Evolutionary conservation across 2,329 filamentous ascomycete species (phyloP).

Genomic region (Ophiostoma sp.): DNA sequence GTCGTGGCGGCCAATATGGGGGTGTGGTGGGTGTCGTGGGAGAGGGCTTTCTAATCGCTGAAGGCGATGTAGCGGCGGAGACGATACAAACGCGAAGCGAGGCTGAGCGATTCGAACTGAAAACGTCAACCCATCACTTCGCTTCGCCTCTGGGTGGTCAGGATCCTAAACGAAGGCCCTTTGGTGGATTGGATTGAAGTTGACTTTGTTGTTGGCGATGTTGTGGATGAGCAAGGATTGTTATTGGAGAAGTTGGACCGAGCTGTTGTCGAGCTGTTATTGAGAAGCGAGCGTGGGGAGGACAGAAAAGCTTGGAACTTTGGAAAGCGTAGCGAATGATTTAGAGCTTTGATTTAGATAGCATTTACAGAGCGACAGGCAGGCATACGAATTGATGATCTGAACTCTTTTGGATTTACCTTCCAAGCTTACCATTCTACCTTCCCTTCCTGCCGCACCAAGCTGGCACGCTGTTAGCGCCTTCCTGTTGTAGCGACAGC

Average conservation of each 20-base stretch:
- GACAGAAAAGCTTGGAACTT: neutral
- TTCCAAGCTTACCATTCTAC: no score
- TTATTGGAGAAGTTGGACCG: no score
- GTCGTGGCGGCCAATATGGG: slow-evolving; percentile 89
- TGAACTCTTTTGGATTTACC: neutral
- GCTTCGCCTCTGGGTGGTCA: no score
- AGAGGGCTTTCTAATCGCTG: slow-evolving; percentile 36
- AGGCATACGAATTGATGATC: neutral
- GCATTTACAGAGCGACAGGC: neutral
- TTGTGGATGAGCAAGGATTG: no score
- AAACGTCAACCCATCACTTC: no score
- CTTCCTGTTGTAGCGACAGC: neutral
- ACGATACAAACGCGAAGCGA: neutral
- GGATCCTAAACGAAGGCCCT: no score
- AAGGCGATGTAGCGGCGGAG: neutral
- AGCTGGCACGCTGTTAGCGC: neutral
- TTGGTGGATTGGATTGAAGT: no score
- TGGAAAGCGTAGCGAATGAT: neutral
- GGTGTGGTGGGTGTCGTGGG: slow-evolving; percentile 90
- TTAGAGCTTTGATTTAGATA: neutral
- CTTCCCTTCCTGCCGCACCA: no score
- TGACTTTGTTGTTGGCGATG: no score
- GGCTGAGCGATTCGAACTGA: no score
- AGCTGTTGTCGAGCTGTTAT: neutral
- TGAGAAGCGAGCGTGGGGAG: neutral